phyloP scores from a whole-genome alignment of 805 yeast genomes.

The Lachancea kluyveri region DNA sequence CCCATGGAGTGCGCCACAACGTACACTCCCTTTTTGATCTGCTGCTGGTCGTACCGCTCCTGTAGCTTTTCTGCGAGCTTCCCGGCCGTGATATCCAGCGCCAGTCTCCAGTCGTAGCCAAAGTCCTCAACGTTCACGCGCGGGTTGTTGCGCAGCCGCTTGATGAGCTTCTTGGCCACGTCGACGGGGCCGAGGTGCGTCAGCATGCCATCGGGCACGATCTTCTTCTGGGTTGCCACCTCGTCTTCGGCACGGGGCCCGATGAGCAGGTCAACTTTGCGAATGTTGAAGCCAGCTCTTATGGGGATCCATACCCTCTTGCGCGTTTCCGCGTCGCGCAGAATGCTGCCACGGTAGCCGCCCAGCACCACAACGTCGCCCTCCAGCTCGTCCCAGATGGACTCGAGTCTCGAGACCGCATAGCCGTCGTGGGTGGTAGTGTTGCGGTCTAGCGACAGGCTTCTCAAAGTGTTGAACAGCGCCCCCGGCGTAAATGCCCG shows the following conservation, averaged over 20 bases:
- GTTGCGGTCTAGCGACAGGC: constrained; percentile 16
- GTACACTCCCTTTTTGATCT: constrained; percentile 47
- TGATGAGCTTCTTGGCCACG: constrained; percentile 55
- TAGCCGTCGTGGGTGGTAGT: constrained; percentile 23
- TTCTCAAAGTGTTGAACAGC: constrained; percentile 20
- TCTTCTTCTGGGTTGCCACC: constrained; percentile 39
- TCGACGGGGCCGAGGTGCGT: constrained; percentile 87
- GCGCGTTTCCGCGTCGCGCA: constrained; percentile 57
- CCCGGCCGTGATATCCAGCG: constrained; percentile 48
- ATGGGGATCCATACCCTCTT: constrained; percentile 82
- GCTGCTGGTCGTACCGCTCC: constrained; percentile 34
- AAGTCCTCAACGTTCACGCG: constrained; percentile 60
- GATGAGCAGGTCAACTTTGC: constrained; percentile 60
- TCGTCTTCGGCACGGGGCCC: constrained; percentile 77
- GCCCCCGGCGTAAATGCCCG: constrained; percentile 50
- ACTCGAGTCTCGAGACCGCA: constrained; percentile 25
- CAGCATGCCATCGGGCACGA: constrained; percentile 71
- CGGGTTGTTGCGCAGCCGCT: constrained; percentile 47
- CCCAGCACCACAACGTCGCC: constrained; percentile 82
- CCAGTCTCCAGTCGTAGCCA: constrained; percentile 93
- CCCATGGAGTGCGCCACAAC: constrained; percentile 95
- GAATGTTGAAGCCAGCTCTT: constrained; percentile 73
- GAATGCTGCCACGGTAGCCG: constrained; percentile 80
- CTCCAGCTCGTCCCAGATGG: constrained; percentile 52
- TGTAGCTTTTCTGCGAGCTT: constrained; percentile 46